Conservation (phyloP, 352 stramenopile genomes). For the Stramenopiles sp. region DNA sequence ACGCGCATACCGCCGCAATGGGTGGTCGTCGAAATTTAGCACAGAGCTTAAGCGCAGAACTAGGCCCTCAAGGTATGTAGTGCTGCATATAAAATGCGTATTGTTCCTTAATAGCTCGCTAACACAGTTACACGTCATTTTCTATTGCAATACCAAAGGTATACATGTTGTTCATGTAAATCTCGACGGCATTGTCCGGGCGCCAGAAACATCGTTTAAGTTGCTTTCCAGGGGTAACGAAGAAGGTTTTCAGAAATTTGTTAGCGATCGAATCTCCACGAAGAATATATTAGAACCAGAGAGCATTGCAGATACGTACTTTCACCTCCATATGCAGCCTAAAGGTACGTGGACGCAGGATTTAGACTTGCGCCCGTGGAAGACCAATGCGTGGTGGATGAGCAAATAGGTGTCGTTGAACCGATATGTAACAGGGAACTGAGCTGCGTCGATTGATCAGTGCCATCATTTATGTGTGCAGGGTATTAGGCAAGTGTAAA, state of each 20-base stretch:
- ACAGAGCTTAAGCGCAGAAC: background rate
- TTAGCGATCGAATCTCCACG: background rate
- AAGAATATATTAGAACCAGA: background rate
- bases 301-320: background rate
- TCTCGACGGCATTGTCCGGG: background rate
- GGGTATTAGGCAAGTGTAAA: no score
- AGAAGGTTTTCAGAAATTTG: background rate
- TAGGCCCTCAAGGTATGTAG: background rate
- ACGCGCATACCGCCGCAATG: background rate
- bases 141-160: no score
- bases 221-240: background rate
- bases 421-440: no score
- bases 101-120: no score
- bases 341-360: background rate
- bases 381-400: background rate
- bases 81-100: no score
- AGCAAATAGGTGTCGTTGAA: no score
- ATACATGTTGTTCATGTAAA: background rate
- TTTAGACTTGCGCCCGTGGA: background rate
- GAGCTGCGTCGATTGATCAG: no score
- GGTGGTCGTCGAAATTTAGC: background rate
- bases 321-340: background rate
- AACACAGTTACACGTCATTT: no score
- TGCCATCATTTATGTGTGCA: no score
- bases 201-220: background rate